phyloP scores from a whole-genome alignment of 2,329 filamentous ascomycete species.

The Ophiostoma triangulosporum region DNA sequence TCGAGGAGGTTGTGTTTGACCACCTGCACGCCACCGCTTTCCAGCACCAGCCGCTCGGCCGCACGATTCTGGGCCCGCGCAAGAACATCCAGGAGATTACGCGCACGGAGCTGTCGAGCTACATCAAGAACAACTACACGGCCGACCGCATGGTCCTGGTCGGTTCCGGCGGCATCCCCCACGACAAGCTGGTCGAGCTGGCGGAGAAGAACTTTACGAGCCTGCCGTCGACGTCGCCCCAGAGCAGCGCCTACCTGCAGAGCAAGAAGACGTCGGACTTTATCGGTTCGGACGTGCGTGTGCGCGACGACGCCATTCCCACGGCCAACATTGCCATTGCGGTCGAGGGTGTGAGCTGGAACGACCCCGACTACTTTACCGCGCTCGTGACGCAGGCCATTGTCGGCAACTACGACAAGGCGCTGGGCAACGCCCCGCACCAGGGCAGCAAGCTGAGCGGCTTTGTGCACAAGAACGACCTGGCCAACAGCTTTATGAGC shows the following conservation, averaged over 20 bases:
- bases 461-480: conserved; percentile 83
- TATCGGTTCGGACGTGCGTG: conserved; percentile 86
- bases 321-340: conserved; percentile 97
- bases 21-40: conserved; percentile 97
- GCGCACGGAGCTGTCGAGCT: conserved; percentile 78
- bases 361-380: conserved; percentile 97
- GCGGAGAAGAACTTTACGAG: conserved; percentile 89
- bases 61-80: conserved; percentile 93
- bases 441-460: conserved; percentile 96
- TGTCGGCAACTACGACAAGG: conserved; percentile 98
- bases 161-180: conserved; percentile 83
- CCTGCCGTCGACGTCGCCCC: conserved; percentile 62
- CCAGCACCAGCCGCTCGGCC: conserved; percentile 89
- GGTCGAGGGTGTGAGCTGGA: conserved; percentile 99
- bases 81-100: conserved; percentile 97
- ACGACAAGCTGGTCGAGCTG: conserved; percentile 86
- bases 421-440: conserved; percentile 94
- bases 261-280: conserved; percentile 89
- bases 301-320: conserved; percentile 90
- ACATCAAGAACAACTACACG: conserved; percentile 99
- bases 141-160: conserved; percentile 99
- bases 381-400: conserved; percentile 95
- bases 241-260: conserved; percentile 59
- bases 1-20: conserved; percentile 99
- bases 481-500: conserved; percentile 99